phyloP scores from a whole-genome alignment of 1,284 basidiomycete genomes.

The Moesziomyces sp. region DNA sequence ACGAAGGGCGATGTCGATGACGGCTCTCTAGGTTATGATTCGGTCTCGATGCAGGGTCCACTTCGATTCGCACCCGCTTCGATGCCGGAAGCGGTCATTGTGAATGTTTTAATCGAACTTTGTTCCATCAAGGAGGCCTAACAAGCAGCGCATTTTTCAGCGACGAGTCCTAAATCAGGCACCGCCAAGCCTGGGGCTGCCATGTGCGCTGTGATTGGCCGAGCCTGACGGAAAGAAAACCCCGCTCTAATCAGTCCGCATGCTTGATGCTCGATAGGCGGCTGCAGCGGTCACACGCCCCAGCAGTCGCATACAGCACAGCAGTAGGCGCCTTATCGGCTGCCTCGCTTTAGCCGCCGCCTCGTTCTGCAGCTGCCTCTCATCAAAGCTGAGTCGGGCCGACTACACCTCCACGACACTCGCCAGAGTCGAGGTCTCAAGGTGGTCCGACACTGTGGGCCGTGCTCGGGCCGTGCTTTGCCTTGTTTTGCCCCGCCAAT shows the following conservation, averaged over 20 bases:
- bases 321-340: not conserved
- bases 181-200: not conserved
- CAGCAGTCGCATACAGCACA: too few relatives aligned
- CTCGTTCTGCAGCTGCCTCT: not conserved
- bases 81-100: conserved; percentile 4
- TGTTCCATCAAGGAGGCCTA: not conserved
- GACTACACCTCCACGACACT: not conserved
- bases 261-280: not conserved
- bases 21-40: not conserved
- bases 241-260: conserved; percentile 3
- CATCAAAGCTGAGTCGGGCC: conserved; percentile 13
- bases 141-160: not conserved
- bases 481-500: not conserved
- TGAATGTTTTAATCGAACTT: not conserved
- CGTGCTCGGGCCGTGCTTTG: not conserved
- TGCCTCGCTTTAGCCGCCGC: not conserved
- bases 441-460: not conserved
- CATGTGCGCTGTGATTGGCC: not conserved
- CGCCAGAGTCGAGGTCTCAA: too few relatives aligned
- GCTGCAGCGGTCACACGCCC: not conserved
- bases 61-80: not conserved
- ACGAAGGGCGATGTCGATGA: not conserved
- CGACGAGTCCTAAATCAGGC: not conserved
- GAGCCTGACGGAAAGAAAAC: not conserved
- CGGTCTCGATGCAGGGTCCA: conserved; percentile 15